These are phyloP conservation scores for Ustilago trichophora DNA, from an alignment of 1,284 basidiomycete genomes.

Conservation along the genomic window DNA sequence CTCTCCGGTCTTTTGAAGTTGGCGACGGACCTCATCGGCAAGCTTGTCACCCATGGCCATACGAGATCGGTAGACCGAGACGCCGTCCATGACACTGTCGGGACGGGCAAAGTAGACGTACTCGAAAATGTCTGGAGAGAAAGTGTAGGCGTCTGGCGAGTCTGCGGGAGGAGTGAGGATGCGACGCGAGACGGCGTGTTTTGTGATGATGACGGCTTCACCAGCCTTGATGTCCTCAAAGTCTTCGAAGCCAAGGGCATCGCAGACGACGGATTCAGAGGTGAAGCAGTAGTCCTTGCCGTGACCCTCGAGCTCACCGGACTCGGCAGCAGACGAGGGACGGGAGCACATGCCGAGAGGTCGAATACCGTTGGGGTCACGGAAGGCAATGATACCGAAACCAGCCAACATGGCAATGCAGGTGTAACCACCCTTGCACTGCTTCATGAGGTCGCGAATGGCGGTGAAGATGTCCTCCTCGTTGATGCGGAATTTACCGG, in stretches of 20 bases:
- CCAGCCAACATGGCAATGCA: constrained; percentile 98
- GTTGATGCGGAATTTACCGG: constrained; percentile 99
- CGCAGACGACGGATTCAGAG: constrained; percentile 94
- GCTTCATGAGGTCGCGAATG: constrained; percentile 85
- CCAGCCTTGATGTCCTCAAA: constrained; percentile 96
- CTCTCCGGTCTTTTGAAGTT: constrained; percentile 73
- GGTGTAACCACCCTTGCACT: constrained; percentile 91
- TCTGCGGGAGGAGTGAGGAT: constrained; percentile 49
- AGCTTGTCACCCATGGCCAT: constrained; percentile 99
- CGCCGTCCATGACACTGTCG: constrained; percentile 95
- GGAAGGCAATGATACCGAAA: constrained; percentile 97
- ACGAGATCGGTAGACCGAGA: constrained; percentile 94
- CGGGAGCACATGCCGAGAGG: constrained; percentile 72
- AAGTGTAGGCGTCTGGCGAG: constrained; percentile 43
- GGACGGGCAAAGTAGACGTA: constrained; percentile 98
- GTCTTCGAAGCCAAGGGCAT: constrained; percentile 86
- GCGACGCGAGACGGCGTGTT: constrained; percentile 57
- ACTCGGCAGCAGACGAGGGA: constrained; percentile 21
- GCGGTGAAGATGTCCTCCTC: constrained; percentile 99
- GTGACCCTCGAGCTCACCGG: constrained; percentile 33
- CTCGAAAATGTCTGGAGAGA: constrained; percentile 94
- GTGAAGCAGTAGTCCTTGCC: constrained; percentile 85
- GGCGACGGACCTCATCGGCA: constrained; percentile 82
- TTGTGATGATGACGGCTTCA: constrained; percentile 92
- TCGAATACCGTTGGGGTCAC: constrained; percentile 98